Conservation (phyloP, 441 rosid genomes). For the Arabidopsis hybrid region DNA sequence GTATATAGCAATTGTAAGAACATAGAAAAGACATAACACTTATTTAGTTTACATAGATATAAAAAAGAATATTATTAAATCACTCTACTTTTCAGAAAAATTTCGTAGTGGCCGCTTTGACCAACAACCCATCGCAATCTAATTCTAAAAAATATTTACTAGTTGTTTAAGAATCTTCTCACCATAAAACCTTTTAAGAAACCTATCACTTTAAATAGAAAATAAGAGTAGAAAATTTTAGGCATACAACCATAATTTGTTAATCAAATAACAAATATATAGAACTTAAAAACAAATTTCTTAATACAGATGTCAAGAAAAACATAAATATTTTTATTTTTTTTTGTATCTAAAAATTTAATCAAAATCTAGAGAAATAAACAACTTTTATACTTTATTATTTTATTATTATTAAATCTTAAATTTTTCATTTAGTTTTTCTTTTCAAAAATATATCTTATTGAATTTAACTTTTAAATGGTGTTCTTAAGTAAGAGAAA, state of each 20-base stretch:
- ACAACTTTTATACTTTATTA: not conserved
- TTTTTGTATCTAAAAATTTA: not conserved
- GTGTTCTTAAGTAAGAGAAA: not conserved
- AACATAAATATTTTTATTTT: too few relatives aligned
- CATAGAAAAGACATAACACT: not conserved
- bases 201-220: too few relatives aligned
- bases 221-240: too few relatives aligned
- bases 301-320: not conserved
- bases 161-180: too few relatives aligned
- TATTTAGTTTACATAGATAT: not conserved
- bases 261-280: not conserved
- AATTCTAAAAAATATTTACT: not conserved
- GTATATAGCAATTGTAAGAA: not conserved
- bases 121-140: not conserved
- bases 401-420: too few relatives aligned
- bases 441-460: too few relatives aligned
- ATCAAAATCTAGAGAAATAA: too few relatives aligned
- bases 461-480: too few relatives aligned
- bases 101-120: not conserved
- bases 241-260: not conserved
- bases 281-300: not conserved
- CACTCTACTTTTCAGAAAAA: not conserved
- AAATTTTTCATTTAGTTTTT: too few relatives aligned
- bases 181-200: too few relatives aligned
- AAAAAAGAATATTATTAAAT: not conserved